Evolutionary conservation across 495 filamentous ascomycete species (phyloP), one percentile per base, ranked within the genome.

Genomic region (Aspergillus leporis): DNA sequence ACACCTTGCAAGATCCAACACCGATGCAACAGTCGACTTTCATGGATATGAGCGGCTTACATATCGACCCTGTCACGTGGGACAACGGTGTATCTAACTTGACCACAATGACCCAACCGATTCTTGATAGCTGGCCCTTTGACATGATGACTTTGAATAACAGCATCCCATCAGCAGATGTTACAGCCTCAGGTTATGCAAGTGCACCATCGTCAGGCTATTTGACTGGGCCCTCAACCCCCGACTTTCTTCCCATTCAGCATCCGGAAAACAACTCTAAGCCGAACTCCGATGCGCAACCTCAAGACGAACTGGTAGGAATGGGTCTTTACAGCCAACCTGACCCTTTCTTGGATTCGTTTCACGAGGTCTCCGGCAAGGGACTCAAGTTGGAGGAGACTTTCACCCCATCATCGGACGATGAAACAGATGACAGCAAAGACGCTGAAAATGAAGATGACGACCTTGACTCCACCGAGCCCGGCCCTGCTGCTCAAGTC

Each of bases 311-410:
- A 63, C 77, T 95, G 2, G 85, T 92, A 21, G 91, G 90, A 21
- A 87, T 95, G 86, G 91, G 91, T 12, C 80, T 95, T 2, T 93
- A 95, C 74, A 90, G 89, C 66, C 72, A 83, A 31, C 87, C 87
- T 8, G 83, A 82, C 36, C 73, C 78, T 52, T 79, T 56, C 56
- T 62, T 69, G 8, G 81, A 80, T 46, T 77, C 80, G 5, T 79
- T 80, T 18, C 66, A 67, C 38, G 66, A 61, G 32, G 48, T 68
- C 1, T 80, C 77, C 13, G 89, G 90, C 43, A 90, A 90, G 66
- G 90, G 90, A 0, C 71, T 93, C 64, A 95, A 93, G 66, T 76
- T 95, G 14, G 90, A 93, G 75, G 90, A 93, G 60, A 87, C 87
- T 5, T 95, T 90, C 81, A 85, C 85, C 32, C 90, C 91, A 13